These are phyloP conservation scores for Ceratocystis papillata DNA, from an alignment of 2,329 filamentous ascomycete species.

Conservation along the genomic window DNA sequence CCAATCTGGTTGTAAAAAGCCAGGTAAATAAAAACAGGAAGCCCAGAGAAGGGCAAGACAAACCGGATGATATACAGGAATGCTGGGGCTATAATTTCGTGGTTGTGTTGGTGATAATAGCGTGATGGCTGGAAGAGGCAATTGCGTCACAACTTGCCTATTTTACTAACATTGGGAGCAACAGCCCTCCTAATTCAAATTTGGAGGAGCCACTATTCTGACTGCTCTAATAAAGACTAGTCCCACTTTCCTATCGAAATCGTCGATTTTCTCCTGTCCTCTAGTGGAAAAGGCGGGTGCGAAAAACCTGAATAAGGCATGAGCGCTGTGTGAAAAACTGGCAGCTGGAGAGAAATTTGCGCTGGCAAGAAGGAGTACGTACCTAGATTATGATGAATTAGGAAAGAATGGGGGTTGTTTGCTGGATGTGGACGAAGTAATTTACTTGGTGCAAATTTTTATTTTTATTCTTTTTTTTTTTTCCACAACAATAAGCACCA, in stretches of 20 bases:
- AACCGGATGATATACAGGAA: no score
- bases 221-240: not conserved
- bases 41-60: no score
- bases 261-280: not conserved
- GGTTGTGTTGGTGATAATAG: no score
- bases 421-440: constrained; percentile 14
- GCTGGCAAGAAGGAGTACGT: not conserved
- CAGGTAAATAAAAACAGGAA: no score
- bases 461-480: constrained; percentile 13
- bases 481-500: constrained; percentile 26
- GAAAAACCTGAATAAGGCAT: not conserved
- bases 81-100: no score
- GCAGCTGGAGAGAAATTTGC: not conserved
- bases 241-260: not conserved
- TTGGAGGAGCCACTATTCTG: not conserved
- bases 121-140: no score
- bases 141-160: no score
- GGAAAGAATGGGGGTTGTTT: constrained; percentile 13
- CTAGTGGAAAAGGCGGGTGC: constrained; percentile 1
- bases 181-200: no score
- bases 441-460: not conserved
- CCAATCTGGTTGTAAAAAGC: no score
- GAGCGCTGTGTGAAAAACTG: not conserved
- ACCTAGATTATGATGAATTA: not conserved
- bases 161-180: no score